These are phyloP conservation scores for Solanum rostratum DNA, from an alignment of 257 asterid genomes.

Conservation along the genomic window DNA sequence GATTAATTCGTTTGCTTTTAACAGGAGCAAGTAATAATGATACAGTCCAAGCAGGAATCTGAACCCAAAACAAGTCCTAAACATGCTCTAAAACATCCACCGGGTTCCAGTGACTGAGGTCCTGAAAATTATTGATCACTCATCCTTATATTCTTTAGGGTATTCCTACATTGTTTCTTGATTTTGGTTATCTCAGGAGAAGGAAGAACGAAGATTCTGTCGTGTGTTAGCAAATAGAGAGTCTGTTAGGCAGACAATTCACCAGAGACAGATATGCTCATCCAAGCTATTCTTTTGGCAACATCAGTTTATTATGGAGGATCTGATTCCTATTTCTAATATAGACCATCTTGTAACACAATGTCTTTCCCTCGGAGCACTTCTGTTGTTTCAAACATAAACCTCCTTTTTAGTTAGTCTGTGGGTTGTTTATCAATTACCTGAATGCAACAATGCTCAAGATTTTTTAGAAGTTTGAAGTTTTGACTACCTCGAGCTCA, in stretches of 20 bases:
- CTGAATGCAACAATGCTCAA: neutral
- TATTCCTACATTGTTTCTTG: neutral
- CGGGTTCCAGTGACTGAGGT: constrained; percentile 36
- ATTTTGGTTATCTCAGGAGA: constrained; percentile 26
- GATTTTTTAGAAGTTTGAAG: neutral
- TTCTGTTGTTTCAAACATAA: neutral
- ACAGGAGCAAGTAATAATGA: constrained; percentile 20
- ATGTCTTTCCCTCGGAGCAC: neutral
- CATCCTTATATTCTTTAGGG: neutral
- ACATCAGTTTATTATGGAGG: neutral
- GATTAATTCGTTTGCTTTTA: constrained; percentile 3
- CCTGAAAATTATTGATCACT: neutral
- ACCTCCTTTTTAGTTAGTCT: neutral
- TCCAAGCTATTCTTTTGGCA: neutral
- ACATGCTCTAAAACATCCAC: constrained; percentile 6
- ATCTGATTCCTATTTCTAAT: neutral
- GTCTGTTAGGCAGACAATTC: constrained; percentile 78
- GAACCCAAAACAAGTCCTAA: constrained; percentile 1
- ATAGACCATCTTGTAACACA: neutral
- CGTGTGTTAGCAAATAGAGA: constrained; percentile 75
- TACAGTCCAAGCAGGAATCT: neutral
- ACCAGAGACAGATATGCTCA: constrained; percentile 37
- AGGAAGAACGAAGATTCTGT: constrained; percentile 41
- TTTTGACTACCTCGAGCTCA: neutral
- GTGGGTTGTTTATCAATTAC: neutral